phyloP scores from a whole-genome alignment of 139 green algal species.

The Coccomyxa sp. region DNA sequence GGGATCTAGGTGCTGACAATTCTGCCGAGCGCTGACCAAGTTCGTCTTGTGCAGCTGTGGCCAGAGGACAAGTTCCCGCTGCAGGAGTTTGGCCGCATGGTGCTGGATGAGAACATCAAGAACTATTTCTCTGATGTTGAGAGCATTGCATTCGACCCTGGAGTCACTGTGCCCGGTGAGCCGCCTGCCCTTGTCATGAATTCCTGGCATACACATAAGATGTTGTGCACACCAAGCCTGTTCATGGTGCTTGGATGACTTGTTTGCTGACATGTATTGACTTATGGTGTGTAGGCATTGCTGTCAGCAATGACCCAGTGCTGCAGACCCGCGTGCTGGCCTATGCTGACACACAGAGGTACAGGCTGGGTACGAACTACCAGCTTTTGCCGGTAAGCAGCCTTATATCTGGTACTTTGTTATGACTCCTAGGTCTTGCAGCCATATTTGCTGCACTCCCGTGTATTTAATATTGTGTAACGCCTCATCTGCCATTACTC shows the following conservation, averaged over 20 bases:
- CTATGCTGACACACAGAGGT: slow-evolving; percentile 78
- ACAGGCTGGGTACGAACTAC: slow-evolving; percentile 85
- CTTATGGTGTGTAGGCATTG: slow-evolving; percentile 57
- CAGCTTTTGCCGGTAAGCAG: slow-evolving; percentile 67
- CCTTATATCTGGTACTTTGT: too few relatives aligned
- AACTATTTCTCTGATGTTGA: slow-evolving; percentile 55
- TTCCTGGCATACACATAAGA: too few relatives aligned
- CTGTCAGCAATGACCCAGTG: slow-evolving; percentile 68
- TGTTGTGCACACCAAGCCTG: too few relatives aligned
- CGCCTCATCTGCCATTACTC: too few relatives aligned
- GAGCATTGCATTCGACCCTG: slow-evolving; percentile 41
- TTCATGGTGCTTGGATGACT: too few relatives aligned
- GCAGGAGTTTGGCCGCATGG: slow-evolving; percentile 65
- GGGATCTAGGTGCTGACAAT: not conserved
- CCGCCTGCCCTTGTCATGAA: slow-evolving; percentile 16
- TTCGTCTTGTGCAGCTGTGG: slow-evolving; percentile 42
- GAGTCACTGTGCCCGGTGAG: slow-evolving; percentile 19
- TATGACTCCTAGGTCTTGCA: too few relatives aligned
- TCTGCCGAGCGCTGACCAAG: not conserved
- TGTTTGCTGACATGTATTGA: too few relatives aligned
- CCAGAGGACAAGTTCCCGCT: slow-evolving; percentile 64
- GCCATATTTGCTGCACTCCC: too few relatives aligned
- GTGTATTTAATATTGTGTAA: too few relatives aligned
- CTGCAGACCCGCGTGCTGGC: slow-evolving; percentile 58
- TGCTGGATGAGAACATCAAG: slow-evolving; percentile 82